Base-by-base conservation (phyloP, 1,284 basidiomycete genomes). In the Moniliophthora roreri region DNA sequence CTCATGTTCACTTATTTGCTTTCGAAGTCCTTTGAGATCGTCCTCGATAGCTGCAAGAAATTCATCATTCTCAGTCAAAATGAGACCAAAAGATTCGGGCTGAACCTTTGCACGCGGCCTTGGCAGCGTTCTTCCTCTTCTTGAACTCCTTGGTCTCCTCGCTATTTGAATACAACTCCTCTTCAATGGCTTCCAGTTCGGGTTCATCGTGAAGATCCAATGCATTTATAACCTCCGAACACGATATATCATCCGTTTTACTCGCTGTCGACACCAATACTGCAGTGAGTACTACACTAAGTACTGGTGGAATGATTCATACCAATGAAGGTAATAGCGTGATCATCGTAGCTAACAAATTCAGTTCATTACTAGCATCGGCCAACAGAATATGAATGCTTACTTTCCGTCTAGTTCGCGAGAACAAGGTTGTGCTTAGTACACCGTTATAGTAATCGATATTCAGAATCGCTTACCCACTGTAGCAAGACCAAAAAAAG, bases 181-280 rank as follows among this genome's bases (percentile, higher is more conserved):
- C 72, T 57, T 83, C 76, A 21, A 84, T 80, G 2, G 63, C 70
- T 50, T 78, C 74, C 10, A 84, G 67, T 48, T 77, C 75, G 1
- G 76, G 73, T 37, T 84, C 77, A 40, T 81, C 77, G 3, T 79
- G 72, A 4, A 85, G 69, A 24, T 66, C 58, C 36, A 85, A 69
- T 1, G 77, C 74, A 18, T 66, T 65, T 44, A 84, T 79, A 44
- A 84, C 76, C 58, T 84, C 82, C 0, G 75, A 76, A 53, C 80
- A 82, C 7, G 79, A 81, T n/a, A 86, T 76, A 56, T 85, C 83
- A 53, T 85, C 83, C 53, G 79, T 81, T 65, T 85, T 85, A 55
- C 77, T 80, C 3, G 82, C 82, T 80, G 59, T 16, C 56, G 47
- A 48, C 5, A 57, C 41, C 28, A 50, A 18, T n/a, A n/a, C n/a